Conservation (phyloP, 2,329 filamentous ascomycete genomes). For the Xylariaceae sp. region DNA sequence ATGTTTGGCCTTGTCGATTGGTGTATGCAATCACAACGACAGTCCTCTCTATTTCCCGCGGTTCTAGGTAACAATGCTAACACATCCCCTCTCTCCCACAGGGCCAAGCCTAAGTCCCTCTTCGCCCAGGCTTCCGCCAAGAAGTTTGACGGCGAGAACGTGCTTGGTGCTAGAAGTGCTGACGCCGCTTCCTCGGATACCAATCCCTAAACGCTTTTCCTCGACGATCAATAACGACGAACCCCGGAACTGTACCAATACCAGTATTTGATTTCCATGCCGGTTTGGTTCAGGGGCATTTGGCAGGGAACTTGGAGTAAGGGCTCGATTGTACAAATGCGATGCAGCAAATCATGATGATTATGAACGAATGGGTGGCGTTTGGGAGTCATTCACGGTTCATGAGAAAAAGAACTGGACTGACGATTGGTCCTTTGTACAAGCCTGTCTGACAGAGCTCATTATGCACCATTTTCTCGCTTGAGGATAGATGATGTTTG, state of each 20-base stretch:
- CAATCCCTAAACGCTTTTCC: too few relatives aligned
- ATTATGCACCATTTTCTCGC: neutral
- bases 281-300: too few relatives aligned
- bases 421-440: constrained; percentile 1
- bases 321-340: neutral
- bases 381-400: constrained; percentile 17
- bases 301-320: constrained; percentile 1
- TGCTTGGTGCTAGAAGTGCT: constrained; percentile 33
- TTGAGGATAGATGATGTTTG: constrained; percentile 9
- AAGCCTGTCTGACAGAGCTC: constrained; percentile 1
- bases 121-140: constrained; percentile 64
- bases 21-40: neutral
- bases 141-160: constrained; percentile 50
- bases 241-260: constrained; percentile 10
- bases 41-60: neutral
- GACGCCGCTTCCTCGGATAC: neutral
- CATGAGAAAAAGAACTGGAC: constrained; percentile 2
- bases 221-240: too few relatives aligned
- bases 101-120: constrained; percentile 63
- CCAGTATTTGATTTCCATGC: constrained; percentile 1
- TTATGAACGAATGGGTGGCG: constrained; percentile 16
- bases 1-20: too few relatives aligned
- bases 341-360: constrained; percentile 3
- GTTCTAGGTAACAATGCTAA: neutral
- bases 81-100: constrained; percentile 25